Evolutionary conservation across 768 basidiomycete species (phyloP).

Genomic region (Leccinum uliginosum): DNA sequence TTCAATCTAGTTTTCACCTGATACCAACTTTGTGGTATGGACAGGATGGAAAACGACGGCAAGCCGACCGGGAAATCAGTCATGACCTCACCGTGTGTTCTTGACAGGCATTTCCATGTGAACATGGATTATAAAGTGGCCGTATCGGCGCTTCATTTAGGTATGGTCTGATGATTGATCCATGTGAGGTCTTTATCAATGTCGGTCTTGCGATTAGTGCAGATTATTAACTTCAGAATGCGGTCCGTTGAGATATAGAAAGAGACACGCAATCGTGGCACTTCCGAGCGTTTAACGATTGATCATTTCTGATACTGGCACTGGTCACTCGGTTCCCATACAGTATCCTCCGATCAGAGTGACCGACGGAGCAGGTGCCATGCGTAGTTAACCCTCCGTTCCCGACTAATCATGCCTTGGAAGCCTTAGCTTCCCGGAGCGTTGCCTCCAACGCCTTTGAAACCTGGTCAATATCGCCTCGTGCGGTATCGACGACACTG

Average conservation of each 20-base stretch:
- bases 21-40: not conserved
- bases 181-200: no score
- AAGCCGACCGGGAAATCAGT: no score
- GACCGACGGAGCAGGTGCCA: not conserved
- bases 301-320: not conserved
- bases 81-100: no score
- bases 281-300: not conserved
- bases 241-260: not conserved
- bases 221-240: not conserved
- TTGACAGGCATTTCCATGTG: no score
- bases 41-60: no score
- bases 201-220: no score
- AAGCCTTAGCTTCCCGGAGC: slow-evolving; percentile 35
- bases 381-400: not conserved
- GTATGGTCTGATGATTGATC: not conserved
- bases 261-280: not conserved
- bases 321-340: not conserved
- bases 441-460: slow-evolving; percentile 60
- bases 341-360: not conserved
- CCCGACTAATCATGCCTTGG: slow-evolving; percentile 8
- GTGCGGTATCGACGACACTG: slow-evolving; percentile 63
- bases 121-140: no score
- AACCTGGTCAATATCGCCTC: slow-evolving; percentile 76
- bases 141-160: not conserved
- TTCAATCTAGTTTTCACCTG: not conserved